phyloP scores from a whole-genome alignment of 2,329 filamentous ascomycete species.

The Huntiella abstrusa region DNA sequence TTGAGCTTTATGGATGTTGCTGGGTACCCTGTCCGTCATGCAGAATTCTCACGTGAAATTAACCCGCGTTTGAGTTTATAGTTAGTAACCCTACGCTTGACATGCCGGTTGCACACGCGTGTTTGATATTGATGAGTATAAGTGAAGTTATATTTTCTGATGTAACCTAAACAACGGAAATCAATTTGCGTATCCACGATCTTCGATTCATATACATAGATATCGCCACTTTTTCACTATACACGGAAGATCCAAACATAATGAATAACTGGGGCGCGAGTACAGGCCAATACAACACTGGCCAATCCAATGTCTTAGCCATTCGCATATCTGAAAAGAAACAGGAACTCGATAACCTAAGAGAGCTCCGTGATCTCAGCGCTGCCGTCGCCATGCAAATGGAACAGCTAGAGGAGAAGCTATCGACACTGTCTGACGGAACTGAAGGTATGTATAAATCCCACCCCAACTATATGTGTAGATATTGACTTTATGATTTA shows the following conservation, averaged over 20 bases:
- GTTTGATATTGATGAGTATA: neutral
- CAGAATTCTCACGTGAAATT: neutral
- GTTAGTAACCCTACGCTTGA: neutral
- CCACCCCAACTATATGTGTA: neutral
- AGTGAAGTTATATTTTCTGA: neutral
- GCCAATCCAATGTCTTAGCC: conserved; percentile 51
- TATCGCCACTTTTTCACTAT: too few species aligned
- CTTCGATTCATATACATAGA: too few species aligned
- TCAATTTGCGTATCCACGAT: too few species aligned
- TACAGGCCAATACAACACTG: conserved; percentile 29
- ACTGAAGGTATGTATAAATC: conserved; percentile 44
- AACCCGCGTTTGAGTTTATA: neutral
- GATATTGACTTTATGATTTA: conserved; percentile 17
- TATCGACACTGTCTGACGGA: conserved; percentile 59
- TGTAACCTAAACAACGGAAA: neutral
- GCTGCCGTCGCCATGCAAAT: conserved; percentile 64
- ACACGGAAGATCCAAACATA: too few species aligned
- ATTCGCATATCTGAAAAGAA: conserved; percentile 74
- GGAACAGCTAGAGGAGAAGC: conserved; percentile 61
- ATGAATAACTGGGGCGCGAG: conserved; percentile 17
- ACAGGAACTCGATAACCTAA: conserved; percentile 60
- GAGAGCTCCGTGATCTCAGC: conserved; percentile 60
- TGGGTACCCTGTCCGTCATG: neutral
- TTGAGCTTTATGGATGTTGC: conserved; percentile 1
- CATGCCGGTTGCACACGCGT: neutral